A percentile compares a stretch with the other conserved stretches of the same genome.
These are phyloP conservation scores for Scheffersomyces illinoinensis DNA, from an alignment of 1,139 yeast genomes.

Conservation along the genomic window DNA sequence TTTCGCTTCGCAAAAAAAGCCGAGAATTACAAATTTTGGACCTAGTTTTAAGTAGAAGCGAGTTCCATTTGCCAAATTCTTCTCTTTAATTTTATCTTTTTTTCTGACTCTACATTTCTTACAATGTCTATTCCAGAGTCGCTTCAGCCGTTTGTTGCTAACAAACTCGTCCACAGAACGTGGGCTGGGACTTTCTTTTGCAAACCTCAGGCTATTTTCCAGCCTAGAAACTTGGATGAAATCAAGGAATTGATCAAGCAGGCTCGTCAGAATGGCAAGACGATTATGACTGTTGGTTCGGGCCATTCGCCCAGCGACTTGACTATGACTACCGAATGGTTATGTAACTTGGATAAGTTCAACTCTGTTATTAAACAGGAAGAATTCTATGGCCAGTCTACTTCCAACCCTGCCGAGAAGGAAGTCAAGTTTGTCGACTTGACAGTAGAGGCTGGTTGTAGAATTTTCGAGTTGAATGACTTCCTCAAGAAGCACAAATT, in stretches of 20 bases:
- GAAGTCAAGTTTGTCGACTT: conserved; percentile 79
- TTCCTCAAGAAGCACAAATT: conserved; percentile 61
- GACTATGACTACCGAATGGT: conserved; percentile 88
- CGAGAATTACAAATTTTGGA: not conserved
- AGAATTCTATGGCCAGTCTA: conserved; percentile 39
- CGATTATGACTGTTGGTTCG: conserved; percentile 85
- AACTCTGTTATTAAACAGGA: conserved; percentile 51
- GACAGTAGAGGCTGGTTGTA: conserved; percentile 88
- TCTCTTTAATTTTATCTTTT: no score
- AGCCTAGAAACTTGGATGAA: conserved; percentile 68
- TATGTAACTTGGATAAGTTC: conserved; percentile 80
- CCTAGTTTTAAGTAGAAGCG: not conserved
- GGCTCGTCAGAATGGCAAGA: conserved; percentile 61
- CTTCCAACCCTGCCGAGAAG: conserved; percentile 23
- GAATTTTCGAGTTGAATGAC: conserved; percentile 77
- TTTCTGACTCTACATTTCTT: not conserved
- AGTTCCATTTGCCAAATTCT: not conserved
- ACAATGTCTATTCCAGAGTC: conserved; percentile 29
- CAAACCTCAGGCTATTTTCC: conserved; percentile 73
- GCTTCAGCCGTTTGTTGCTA: conserved; percentile 34
- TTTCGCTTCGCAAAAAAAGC: not conserved
- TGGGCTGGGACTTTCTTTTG: conserved; percentile 93
- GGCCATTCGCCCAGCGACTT: conserved; percentile 95
- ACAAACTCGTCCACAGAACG: conserved; percentile 56
- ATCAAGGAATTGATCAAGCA: conserved; percentile 61